Evolutionary conservation across 2,329 filamentous ascomycete species (phyloP), one percentile per base, ranked within the genome.

Genomic region (Botryotinia narcissicola): DNA sequence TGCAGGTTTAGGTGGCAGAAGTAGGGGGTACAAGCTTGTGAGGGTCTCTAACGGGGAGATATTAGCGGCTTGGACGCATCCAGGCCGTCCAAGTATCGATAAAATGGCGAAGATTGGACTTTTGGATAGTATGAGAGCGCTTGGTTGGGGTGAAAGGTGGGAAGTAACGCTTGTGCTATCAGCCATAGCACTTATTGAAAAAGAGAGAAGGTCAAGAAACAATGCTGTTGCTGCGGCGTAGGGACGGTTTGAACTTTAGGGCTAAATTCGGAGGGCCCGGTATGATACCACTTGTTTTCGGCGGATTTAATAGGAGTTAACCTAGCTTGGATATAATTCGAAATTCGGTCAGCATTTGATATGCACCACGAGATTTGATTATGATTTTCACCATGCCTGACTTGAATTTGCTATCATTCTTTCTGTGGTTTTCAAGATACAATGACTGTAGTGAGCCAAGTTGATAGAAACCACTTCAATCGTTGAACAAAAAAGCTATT

Each of bases 111-210:
- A 72, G 25, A 40, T 72, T 48, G 70, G 48, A 42, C 29, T 72
- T 9, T 40, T 72, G 62, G 70, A 72, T 18, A 68, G 70, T 42
- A 51, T 37, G 48, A 68, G 66, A 10, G 18, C 16, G 5, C 32
- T 57, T 54, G 62, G 70, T 3, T 68, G 63, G 61, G 70, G 70
- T 32, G 70, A 72, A 16, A 72, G 70, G 32, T 72, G 70, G 70
- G 70, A 72, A 9, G 48, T 68, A 48, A 72, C 70, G 5, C 61
- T 46, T 29, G 70, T 68, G 37, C n/a, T 72, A 16, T 29, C n/a
- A 20, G 62, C 70, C 5, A 18, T 72, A 35, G 70, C 70, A 29
- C 54, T 72, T 42, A n/a, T 72, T 14, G 62, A 68, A 12, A 68
- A 40, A 9, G 48, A 72, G 14, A 42, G 61, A 48, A 48, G 20